Base-by-base conservation (phyloP, 441 rosid genomes). In the Jatropha podagrica region DNA sequence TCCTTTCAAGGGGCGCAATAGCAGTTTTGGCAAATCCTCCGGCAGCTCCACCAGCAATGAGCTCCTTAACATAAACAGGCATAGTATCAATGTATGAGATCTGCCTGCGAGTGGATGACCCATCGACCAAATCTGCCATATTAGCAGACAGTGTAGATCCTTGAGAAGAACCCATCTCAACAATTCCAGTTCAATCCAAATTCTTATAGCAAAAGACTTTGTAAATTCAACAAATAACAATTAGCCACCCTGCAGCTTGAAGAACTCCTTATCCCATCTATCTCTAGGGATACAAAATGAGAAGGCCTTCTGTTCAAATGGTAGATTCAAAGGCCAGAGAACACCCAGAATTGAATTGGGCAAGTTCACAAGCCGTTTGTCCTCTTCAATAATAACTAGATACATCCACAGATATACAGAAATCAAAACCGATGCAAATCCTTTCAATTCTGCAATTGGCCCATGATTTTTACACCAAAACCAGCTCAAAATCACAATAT, bases 1-100 rank as follows among this genome's bases (percentile, higher is more conserved):
- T 89, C 75, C 99, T 91, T 73, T 95, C 99, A 62, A 95, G 88
- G 38, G 99, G 99, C 5, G 98, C 99, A 79, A 93, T 93, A 7
- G 92, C 92, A 79, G 97, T 91, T 80, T 95, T 95, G 18, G 98
- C 97, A 80, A 95, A 72, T n/a, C 91, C 98, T 2, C 99, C 99
- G 37, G 98, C 99, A 82, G 89, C 92, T 62, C 97, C 99, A 14
- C 99, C 99, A 68, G 99, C 97, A 75, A 95, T 89, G 64, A 95
- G 97, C 79, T 93, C 97, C 86, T 85, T 93, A 0, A 88, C 94
- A 78, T 90, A 90, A 79, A 91, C 86, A 65, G 99, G 99, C 82
- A 95, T 77, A 72, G 81, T 72, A 81, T 95, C 96, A 54, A 87
- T 20, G 64, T 67, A 81, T 5, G 86, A 80, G 77, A 86, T 77